Evolutionary conservation across 1,284 basidiomycete species (phyloP).

Genomic region (Papiliotrema flavescens): DNA sequence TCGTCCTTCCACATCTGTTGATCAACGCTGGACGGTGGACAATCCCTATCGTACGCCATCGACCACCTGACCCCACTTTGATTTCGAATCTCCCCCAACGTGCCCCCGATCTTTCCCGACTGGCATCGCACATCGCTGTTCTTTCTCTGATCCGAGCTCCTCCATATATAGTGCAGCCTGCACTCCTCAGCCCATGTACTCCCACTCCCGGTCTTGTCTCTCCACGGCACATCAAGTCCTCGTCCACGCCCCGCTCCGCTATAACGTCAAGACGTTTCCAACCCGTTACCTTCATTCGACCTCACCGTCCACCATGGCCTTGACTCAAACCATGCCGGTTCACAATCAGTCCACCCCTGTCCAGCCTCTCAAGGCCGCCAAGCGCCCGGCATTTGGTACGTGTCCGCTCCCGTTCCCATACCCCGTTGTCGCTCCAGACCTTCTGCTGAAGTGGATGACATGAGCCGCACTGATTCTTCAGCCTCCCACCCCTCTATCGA

Average conservation of each 20-base stretch:
- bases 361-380: neutral
- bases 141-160: neutral
- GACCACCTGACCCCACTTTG: neutral
- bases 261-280: no score
- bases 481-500: constrained; percentile 17
- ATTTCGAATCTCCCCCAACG: neutral
- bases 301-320: neutral
- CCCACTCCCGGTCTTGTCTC: no score
- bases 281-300: neutral
- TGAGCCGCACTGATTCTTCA: neutral
- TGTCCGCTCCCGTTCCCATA: no score
- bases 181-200: no score
- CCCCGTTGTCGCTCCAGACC: no score
- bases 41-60: neutral
- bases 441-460: no score
- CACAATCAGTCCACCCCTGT: neutral
- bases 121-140: neutral
- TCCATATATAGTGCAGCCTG: no score
- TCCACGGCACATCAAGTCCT: no score
- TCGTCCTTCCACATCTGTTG: neutral
- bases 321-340: neutral
- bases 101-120: neutral
- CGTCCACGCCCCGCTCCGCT: no score
- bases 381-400: neutral
- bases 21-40: neutral